These are phyloP conservation scores for Piedraia hortae DNA, from an alignment of 2,329 filamentous ascomycete species.

Conservation along the genomic window DNA sequence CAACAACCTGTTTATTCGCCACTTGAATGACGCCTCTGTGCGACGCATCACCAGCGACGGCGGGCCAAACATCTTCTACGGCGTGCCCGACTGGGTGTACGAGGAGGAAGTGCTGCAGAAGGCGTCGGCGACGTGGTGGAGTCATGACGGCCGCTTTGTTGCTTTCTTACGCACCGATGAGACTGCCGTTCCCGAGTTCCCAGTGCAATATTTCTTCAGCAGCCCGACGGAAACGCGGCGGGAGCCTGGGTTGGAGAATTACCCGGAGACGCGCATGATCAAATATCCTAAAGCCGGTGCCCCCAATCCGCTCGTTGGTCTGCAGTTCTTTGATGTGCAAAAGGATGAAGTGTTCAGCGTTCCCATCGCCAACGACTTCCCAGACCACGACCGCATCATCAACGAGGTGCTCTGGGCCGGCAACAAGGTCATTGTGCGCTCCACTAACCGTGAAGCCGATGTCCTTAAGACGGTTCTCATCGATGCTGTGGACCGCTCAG, in stretches of 20 bases:
- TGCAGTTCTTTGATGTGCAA: conserved; percentile 67
- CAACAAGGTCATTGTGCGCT: conserved; percentile 53
- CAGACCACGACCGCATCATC: conserved; percentile 60
- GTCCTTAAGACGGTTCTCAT: conserved; percentile 67
- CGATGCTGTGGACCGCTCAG: conserved; percentile 44
- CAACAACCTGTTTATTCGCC: conserved; percentile 73
- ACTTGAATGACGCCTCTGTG: conserved; percentile 30
- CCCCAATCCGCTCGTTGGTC: conserved; percentile 68
- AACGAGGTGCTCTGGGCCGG: conserved; percentile 85
- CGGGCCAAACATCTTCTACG: conserved; percentile 72
- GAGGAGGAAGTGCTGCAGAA: conserved; percentile 60
- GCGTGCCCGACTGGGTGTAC: conserved; percentile 92
- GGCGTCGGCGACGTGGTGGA: conserved; percentile 86
- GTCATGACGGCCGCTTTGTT: conserved; percentile 60
- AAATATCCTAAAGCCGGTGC: conserved; percentile 94
- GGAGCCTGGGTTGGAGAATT: conserved; percentile 47
- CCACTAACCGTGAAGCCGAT: conserved; percentile 86
- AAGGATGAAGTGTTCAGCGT: conserved; percentile 58
- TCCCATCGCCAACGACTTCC: conserved; percentile 47
- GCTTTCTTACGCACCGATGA: conserved; percentile 89
- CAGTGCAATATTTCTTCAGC: conserved; percentile 77
- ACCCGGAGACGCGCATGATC: conserved; percentile 72
- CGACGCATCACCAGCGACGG: conserved; percentile 64
- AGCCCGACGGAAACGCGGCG: conserved; percentile 51
- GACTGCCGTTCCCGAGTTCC: conserved; percentile 68